These are phyloP conservation scores for Salvia sclarea DNA, from an alignment of 305 asterid species.

Conservation along the genomic window DNA sequence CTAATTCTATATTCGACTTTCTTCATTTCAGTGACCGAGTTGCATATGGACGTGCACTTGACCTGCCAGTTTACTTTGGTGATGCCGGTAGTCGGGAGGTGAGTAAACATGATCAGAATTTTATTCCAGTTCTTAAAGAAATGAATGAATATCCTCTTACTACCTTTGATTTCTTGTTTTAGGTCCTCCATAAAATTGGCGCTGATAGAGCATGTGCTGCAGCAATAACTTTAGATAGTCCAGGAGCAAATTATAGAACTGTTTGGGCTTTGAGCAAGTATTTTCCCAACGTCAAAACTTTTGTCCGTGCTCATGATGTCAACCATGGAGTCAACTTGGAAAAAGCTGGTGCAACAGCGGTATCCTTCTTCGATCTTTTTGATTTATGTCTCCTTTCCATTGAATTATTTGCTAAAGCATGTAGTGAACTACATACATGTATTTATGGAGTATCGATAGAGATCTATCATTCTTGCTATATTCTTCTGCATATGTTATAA, in stretches of 20 bases:
- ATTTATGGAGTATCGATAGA: neutral
- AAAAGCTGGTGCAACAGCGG: conserved; percentile 99
- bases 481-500: neutral
- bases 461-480: conserved; percentile 6
- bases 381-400: neutral
- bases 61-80: conserved; percentile 98
- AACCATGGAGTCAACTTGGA: conserved; percentile 97
- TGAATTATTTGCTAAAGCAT: conserved; percentile 1
- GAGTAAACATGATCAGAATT: conserved; percentile 16
- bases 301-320: conserved; percentile 98
- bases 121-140: neutral
- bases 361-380: conserved; percentile 40
- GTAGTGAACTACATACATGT: neutral
- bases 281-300: conserved; percentile 92
- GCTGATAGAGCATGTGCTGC: conserved; percentile 99
- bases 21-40: conserved; percentile 81
- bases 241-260: conserved; percentile 98
- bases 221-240: conserved; percentile 92
- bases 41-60: conserved; percentile 92
- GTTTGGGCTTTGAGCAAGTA: conserved; percentile 99
- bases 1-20: neutral
- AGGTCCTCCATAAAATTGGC: conserved; percentile 98
- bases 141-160: neutral
- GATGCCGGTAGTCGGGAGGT: conserved; percentile 99
- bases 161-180: neutral